These are phyloP conservation scores for Trichoderma sp. DNA, from an alignment of 2,329 filamentous ascomycete genomes.

Conservation along the genomic window DNA sequence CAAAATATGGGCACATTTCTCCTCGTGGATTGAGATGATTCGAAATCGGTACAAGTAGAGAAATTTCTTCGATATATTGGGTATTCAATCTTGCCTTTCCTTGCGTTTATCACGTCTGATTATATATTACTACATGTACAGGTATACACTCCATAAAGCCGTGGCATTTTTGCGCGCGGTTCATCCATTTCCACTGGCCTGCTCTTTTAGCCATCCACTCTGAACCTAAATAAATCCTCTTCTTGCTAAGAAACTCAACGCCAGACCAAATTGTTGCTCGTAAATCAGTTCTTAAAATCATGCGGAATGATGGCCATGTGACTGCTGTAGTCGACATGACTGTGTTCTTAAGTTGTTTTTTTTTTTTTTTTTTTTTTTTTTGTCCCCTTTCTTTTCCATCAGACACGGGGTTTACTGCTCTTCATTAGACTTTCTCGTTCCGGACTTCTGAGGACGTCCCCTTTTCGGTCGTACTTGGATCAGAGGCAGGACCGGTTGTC, in stretches of 20 bases:
- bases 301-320: neutral
- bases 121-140: neutral
- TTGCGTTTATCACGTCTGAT: neutral
- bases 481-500: neutral
- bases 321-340: neutral
- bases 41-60: neutral
- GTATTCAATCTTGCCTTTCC: neutral
- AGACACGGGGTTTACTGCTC: neutral
- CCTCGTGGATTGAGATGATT: too few relatives aligned
- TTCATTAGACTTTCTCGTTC: neutral
- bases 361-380: neutral
- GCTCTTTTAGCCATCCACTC: neutral
- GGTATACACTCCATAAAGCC: neutral
- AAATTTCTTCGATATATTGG: neutral
- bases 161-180: neutral
- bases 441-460: neutral
- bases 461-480: conserved; percentile 3
- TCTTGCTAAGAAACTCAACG: conserved; percentile 1
- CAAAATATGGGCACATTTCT: neutral
- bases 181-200: neutral
- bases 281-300: neutral
- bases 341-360: neutral
- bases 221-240: neutral
- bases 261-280: neutral
- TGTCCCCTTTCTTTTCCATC: neutral